phyloP scores from a whole-genome alignment of 257 asterid genomes.

The Solanum virginianum region DNA sequence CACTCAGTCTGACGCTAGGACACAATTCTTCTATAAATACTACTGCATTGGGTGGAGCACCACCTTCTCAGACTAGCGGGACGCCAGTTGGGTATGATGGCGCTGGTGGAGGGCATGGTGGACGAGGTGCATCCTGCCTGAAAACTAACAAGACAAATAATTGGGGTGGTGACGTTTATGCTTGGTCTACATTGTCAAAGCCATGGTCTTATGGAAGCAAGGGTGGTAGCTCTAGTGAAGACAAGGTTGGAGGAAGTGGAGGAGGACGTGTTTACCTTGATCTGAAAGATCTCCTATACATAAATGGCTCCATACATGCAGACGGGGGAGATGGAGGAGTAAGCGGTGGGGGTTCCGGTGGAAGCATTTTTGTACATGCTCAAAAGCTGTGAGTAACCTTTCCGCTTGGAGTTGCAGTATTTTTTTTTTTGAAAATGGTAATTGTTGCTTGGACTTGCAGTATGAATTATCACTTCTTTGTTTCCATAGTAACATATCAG shows the following conservation, averaged over 20 bases:
- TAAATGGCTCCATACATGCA: slow-evolving; percentile 81
- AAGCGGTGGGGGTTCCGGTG: slow-evolving; percentile 98
- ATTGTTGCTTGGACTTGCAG: slow-evolving; percentile 7
- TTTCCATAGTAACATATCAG: not conserved
- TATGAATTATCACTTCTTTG: not conserved
- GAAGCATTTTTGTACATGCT: slow-evolving; percentile 58
- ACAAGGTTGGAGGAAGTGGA: slow-evolving; percentile 78
- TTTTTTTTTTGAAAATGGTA: too few species aligned
- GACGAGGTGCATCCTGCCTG: slow-evolving; percentile 93
- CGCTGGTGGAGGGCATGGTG: slow-evolving; percentile 99
- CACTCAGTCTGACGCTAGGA: slow-evolving; percentile 53
- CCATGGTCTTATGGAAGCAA: slow-evolving; percentile 93
- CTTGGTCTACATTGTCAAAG: slow-evolving; percentile 61
- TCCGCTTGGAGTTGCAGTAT: slow-evolving; percentile 10
- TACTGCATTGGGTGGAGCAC: slow-evolving; percentile 69
- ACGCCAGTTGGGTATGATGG: slow-evolving; percentile 89
- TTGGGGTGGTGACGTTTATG: slow-evolving; percentile 99
- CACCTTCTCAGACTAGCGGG: slow-evolving; percentile 95
- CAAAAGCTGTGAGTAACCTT: slow-evolving; percentile 73
- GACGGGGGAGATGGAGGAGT: slow-evolving; percentile 94
- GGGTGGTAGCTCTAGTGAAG: slow-evolving; percentile 61
- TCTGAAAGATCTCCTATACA: slow-evolving; percentile 41
- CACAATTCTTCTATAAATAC: slow-evolving; percentile 62
- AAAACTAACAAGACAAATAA: slow-evolving; percentile 50
- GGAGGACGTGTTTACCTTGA: slow-evolving; percentile 78